phyloP scores from a whole-genome alignment of 2,329 filamentous ascomycete genomes.

The Harringtonia lauricola region DNA sequence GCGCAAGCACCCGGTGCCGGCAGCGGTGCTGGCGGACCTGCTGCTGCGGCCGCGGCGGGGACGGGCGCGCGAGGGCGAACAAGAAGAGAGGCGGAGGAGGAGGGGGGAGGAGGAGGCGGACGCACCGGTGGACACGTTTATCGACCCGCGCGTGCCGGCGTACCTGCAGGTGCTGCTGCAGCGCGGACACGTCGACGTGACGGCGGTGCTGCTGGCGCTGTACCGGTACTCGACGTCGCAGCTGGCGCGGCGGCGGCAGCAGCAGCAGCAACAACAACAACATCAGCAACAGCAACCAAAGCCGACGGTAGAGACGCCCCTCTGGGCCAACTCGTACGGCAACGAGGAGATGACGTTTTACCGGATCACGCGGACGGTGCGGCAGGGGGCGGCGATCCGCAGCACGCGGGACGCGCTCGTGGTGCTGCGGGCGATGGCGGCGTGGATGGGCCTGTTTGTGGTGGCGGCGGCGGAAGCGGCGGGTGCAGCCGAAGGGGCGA shows the following conservation, averaged over 20 bases:
- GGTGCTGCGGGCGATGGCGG: conserved; percentile 36
- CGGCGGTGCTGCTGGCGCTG: conserved; percentile 42
- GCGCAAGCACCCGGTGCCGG: conserved; percentile 38
- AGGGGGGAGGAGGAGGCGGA: not conserved
- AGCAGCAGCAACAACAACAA: conserved; percentile 8
- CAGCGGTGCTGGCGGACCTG: conserved; percentile 42
- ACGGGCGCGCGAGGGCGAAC: not conserved
- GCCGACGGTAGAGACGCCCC: conserved; percentile 6
- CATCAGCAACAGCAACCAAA: not conserved
- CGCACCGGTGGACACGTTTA: conserved; percentile 20
- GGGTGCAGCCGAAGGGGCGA: conserved; percentile 33
- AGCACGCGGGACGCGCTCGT: conserved; percentile 36
- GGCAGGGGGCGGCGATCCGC: conserved; percentile 36
- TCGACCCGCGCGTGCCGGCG: conserved; percentile 48
- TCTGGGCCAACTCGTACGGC: conserved; percentile 47
- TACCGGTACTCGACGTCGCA: conserved; percentile 47
- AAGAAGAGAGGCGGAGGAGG: not conserved
- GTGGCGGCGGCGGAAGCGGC: conserved; percentile 34
- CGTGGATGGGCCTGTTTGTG: conserved; percentile 49
- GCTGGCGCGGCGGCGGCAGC: conserved; percentile 15
- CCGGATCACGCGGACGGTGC: conserved; percentile 80
- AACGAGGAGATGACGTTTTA: conserved; percentile 89
- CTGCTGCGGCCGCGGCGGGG: conserved; percentile 39
- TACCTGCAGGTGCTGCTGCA: conserved; percentile 47
- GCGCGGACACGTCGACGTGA: conserved; percentile 39